Base-by-base conservation (phyloP, 164 flowering plant genomes). In the Tetrastigma voinierianum region DNA sequence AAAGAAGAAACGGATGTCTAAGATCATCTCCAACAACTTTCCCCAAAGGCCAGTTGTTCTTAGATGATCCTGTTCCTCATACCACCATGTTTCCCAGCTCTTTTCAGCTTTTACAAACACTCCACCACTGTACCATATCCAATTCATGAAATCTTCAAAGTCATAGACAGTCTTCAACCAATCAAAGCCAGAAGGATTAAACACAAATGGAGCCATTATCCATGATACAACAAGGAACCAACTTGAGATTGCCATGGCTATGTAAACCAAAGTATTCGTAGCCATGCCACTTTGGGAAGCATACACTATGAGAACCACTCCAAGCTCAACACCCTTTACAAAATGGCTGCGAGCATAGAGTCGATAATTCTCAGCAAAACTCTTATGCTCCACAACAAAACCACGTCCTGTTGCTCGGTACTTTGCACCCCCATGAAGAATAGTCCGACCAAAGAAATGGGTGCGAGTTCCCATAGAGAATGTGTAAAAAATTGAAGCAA, bases 41-140 rank as follows among this genome's bases (percentile, higher is more conserved):
- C 99, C 98, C 97, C 97, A 90, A 2, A 95, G 80, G 51, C 97
- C 98, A 10, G 99, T 95, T 10, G 85, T 78, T 57, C 86, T 82
- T 61, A 95, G 67, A 81, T 95, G 97, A 21, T 82, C 90, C 48
- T 95, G 97, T 55, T 95, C 98, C 72, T 92, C 99, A 47, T 89
- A 84, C 97, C 99, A 95, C 98, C 99, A 95, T 9, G 88, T 87
- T 73, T 90, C 94, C 99, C 99, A 95, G 76, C 99, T 90, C 76
- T 85, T 81, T 0, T 95, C 97, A 16, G 93, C 83, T 72, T 84
- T 84, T 4, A 85, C 72, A 53, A 84, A 83, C 18, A 85, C 69
- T 43, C 93, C 97, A 64, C 96, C 87, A 40, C 65, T 61, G 62
- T 68, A 78, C 94, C 96, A 90, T 61, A 95, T 68, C 99, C 99